These are phyloP conservation scores for Heterobasidion irregulare DNA, from an alignment of 1,284 basidiomycete genomes.

Conservation along the genomic window DNA sequence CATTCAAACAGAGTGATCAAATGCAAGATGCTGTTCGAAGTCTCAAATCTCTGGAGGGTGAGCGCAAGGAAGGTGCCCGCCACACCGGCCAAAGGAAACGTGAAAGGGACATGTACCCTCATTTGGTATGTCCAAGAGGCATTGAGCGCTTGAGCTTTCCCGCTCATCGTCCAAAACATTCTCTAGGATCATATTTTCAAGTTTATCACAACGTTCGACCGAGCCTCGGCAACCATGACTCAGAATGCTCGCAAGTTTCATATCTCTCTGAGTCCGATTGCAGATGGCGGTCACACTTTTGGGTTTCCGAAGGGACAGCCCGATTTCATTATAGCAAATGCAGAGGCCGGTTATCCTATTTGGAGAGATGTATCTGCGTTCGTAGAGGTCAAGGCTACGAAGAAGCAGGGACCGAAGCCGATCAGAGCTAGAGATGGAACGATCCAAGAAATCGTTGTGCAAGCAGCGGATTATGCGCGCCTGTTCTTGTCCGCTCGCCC, in stretches of 20 bases:
- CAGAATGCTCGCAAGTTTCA: not conserved
- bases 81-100: no score
- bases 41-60: not conserved
- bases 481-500: constrained; percentile 15
- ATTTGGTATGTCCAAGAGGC: not conserved
- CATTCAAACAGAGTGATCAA: not conserved
- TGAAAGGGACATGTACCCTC: not conserved
- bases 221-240: not conserved
- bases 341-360: not conserved
- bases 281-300: not conserved
- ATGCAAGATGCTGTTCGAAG: not conserved
- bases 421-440: not conserved
- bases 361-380: not conserved
- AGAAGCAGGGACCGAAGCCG: not conserved
- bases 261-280: not conserved
- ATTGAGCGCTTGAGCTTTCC: not conserved
- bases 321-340: not conserved
- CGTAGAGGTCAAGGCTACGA: constrained; percentile 30
- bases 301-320: not conserved
- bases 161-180: not conserved
- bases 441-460: not conserved
- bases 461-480: constrained; percentile 16
- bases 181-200: not conserved
- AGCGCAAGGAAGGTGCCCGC: no score
- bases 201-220: not conserved